These are phyloP conservation scores for Fusarium lyarnte DNA, from an alignment of 2,329 filamentous ascomycete genomes.

Conservation along the genomic window DNA sequence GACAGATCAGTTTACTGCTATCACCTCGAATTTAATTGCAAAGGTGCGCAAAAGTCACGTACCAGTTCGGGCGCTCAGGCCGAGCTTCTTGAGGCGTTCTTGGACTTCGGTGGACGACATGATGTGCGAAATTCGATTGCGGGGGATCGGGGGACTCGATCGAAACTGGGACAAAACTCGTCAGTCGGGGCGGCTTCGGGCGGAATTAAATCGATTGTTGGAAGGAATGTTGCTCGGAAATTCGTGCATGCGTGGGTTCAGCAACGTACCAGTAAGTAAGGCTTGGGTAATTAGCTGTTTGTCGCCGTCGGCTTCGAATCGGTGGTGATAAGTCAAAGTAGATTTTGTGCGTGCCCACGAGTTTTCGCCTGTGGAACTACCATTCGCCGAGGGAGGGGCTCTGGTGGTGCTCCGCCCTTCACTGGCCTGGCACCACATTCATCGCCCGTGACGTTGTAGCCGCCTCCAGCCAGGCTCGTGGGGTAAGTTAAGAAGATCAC, in stretches of 20 bases:
- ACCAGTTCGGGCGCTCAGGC: conserved; percentile 70
- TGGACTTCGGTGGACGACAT: conserved; percentile 62
- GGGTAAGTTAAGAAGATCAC: conserved; percentile 30
- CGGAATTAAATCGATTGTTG: conserved; percentile 33
- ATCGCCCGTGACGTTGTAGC: conserved; percentile 32
- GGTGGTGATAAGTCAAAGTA: conserved; percentile 50
- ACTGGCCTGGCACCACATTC: conserved; percentile 31
- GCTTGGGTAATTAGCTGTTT: conserved; percentile 49
- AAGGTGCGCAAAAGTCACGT: conserved; percentile 53
- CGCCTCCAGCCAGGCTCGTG: conserved; percentile 22
- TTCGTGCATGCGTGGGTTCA: conserved; percentile 29
- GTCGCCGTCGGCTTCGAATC: conserved; percentile 48
- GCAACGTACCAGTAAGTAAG: conserved; percentile 49
- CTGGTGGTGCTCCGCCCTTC: conserved; percentile 26
- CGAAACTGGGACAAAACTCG: conserved; percentile 42
- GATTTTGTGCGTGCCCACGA: conserved; percentile 60
- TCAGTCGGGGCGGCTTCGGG: conserved; percentile 41
- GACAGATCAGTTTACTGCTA: conserved; percentile 24
- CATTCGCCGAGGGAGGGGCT: conserved; percentile 47
- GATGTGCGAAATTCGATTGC: conserved; percentile 49
- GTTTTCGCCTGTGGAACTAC: conserved; percentile 54
- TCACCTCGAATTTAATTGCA: not conserved
- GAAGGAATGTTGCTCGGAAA: conserved; percentile 12
- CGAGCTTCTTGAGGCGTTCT: conserved; percentile 69
- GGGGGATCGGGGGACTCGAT: conserved; percentile 45